These are phyloP conservation scores for Ceratobasidium sp. DNA, from an alignment of 1,284 basidiomycete genomes.

Conservation along the genomic window DNA sequence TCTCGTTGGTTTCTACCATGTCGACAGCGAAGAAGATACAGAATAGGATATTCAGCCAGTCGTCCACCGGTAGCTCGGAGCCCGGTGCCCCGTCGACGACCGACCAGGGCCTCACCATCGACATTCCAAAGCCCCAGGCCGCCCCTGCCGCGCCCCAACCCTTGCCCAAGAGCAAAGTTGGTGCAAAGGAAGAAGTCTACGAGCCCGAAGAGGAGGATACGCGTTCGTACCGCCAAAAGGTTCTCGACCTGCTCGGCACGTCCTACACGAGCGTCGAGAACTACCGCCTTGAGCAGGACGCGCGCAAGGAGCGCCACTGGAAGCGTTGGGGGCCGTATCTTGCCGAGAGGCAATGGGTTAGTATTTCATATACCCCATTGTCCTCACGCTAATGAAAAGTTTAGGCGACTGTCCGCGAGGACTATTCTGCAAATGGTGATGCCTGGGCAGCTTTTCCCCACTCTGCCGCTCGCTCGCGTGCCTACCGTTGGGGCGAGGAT, in stretches of 20 bases:
- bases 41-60: slow-evolving; percentile 72
- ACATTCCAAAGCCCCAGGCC: slow-evolving; percentile 69
- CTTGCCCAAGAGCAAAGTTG: slow-evolving; percentile 15
- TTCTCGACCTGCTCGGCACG: slow-evolving; percentile 64
- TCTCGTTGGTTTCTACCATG: slow-evolving; percentile 31
- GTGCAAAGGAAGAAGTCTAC: slow-evolving; percentile 42
- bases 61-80: slow-evolving; percentile 45
- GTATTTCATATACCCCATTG: slow-evolving; percentile 48
- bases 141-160: slow-evolving; percentile 47
- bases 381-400: slow-evolving; percentile 4
- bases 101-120: slow-evolving; percentile 68
- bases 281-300: slow-evolving; percentile 74
- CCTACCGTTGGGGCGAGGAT: slow-evolving; percentile 98
- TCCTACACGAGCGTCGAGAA: slow-evolving; percentile 73
- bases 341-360: slow-evolving; percentile 95
- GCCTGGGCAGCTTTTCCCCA: slow-evolving; percentile 99
- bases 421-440: slow-evolving; percentile 95
- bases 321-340: slow-evolving; percentile 99
- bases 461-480: slow-evolving; percentile 90
- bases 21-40: slow-evolving; percentile 69
- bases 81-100: slow-evolving; percentile 48
- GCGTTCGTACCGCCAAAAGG: slow-evolving; percentile 62
- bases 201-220: slow-evolving; percentile 45
- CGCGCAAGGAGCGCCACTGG: slow-evolving; percentile 80
- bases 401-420: slow-evolving; percentile 90